Evolutionary conservation across 768 basidiomycete species (phyloP).

Genomic region (Leccinum boreale): DNA sequence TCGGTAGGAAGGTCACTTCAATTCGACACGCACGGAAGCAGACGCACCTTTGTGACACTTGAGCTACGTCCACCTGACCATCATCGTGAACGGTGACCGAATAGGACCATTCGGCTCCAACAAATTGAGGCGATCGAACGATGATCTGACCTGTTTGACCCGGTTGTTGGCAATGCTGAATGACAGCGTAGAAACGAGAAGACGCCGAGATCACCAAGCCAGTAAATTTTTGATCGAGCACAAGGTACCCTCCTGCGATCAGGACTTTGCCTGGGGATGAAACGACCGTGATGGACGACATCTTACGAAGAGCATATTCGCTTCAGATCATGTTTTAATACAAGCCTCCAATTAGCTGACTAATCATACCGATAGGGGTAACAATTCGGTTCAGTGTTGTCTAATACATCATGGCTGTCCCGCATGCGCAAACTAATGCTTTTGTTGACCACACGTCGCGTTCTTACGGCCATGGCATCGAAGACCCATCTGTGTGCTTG

Average conservation of each 20-base stretch:
- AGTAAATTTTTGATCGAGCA: conserved; percentile 82
- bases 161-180: conserved; percentile 37
- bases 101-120: conserved; percentile 51
- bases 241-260: conserved; percentile 93
- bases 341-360: conserved; percentile 20
- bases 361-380: conserved; percentile 16
- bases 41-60: conserved; percentile 23
- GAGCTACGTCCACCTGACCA: conserved; percentile 20
- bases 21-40: neutral
- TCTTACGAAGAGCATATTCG: conserved; percentile 19
- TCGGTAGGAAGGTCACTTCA: conserved; percentile 17
- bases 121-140: conserved; percentile 90
- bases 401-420: conserved; percentile 43
- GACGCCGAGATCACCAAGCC: conserved; percentile 91
- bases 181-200: conserved; percentile 87
- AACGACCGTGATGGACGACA: conserved; percentile 71
- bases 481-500: conserved; percentile 76
- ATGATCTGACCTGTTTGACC: conserved; percentile 39
- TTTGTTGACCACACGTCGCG: conserved; percentile 80
- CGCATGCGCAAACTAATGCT: conserved; percentile 83
- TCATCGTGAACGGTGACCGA: conserved; percentile 38
- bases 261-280: conserved; percentile 96
- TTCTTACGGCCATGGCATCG: conserved; percentile 95
- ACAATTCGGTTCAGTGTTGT: conserved; percentile 27
- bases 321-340: neutral